Conservation (phyloP, 257 asterid genomes). For the Voacanga thouarsii region DNA sequence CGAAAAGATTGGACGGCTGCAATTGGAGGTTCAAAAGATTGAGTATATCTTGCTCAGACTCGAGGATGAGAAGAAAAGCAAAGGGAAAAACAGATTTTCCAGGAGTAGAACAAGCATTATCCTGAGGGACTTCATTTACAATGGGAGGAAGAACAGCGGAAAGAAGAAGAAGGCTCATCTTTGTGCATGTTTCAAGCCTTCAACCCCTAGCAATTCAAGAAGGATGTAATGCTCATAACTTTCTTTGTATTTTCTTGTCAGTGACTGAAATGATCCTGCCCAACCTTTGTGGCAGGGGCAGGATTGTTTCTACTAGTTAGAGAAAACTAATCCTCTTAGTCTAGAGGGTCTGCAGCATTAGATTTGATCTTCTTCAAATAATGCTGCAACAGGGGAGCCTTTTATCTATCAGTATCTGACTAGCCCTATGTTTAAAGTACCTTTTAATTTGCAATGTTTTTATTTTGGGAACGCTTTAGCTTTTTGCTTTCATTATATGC, state of each 20-base stretch:
- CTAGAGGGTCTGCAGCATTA: slow-evolving; percentile 32
- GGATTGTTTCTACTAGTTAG: slow-evolving; percentile 19
- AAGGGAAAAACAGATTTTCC: slow-evolving; percentile 50
- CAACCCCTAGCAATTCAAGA: slow-evolving; percentile 38
- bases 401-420: background rate
- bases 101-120: slow-evolving; percentile 43
- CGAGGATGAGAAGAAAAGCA: slow-evolving; percentile 67
- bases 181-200: slow-evolving; percentile 70
- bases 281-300: slow-evolving; percentile 17
- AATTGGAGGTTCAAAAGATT: slow-evolving; percentile 68
- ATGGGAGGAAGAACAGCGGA: slow-evolving; percentile 56
- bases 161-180: slow-evolving; percentile 53
- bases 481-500: background rate
- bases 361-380: slow-evolving; percentile 40
- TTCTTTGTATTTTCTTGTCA: slow-evolving; percentile 10
- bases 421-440: background rate
- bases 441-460: slow-evolving; percentile 9
- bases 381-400: slow-evolving; percentile 20
- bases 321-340: slow-evolving; percentile 25
- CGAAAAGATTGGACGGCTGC: slow-evolving; percentile 56
- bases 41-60: slow-evolving; percentile 53
- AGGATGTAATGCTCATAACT: slow-evolving; percentile 21
- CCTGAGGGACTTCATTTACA: slow-evolving; percentile 68
- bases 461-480: background rate
- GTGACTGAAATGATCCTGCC: slow-evolving; percentile 23